Evolutionary conservation across 1,139 yeast genomes (phyloP).

Genomic region (Suzukiozyma palmioleophila): DNA sequence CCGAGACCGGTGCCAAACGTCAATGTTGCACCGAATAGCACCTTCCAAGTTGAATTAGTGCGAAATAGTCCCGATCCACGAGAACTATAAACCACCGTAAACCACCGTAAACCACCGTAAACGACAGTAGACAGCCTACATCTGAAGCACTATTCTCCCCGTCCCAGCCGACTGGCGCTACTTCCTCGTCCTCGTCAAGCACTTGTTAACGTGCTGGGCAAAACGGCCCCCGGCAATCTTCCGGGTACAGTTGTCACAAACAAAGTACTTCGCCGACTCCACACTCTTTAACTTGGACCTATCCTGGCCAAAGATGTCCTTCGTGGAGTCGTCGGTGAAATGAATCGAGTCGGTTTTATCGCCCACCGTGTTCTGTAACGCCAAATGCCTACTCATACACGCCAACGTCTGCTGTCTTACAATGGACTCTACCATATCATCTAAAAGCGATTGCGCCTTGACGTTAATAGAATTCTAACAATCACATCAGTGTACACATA

Average conservation of each 20-base stretch:
- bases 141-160: too few relatives aligned
- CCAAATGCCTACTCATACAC: constrained; percentile 22
- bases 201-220: constrained; percentile 89
- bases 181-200: constrained; percentile 48
- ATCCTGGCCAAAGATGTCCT: constrained; percentile 42
- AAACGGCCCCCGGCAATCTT: constrained; percentile 87
- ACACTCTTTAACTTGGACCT: constrained; percentile 33
- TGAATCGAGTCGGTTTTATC: constrained; percentile 6
- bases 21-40: too few relatives aligned
- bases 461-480: constrained; percentile 1
- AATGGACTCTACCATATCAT: constrained; percentile 33
- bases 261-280: constrained; percentile 54
- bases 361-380: constrained; percentile 19
- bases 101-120: too few relatives aligned
- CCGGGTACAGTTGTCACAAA: constrained; percentile 77
- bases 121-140: too few relatives aligned
- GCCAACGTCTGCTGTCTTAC: constrained; percentile 32
- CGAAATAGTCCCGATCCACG: too few relatives aligned
- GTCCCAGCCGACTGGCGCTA: constrained; percentile 4
- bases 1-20: too few relatives aligned
- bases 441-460: constrained; percentile 27
- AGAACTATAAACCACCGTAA: too few relatives aligned
- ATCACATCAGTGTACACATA: constrained; percentile 5
- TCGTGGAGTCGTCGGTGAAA: constrained; percentile 12
- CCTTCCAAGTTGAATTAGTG: too few relatives aligned